Conservation (phyloP, 768 basidiomycete species). For the Exsudoporus frostii region DNA sequence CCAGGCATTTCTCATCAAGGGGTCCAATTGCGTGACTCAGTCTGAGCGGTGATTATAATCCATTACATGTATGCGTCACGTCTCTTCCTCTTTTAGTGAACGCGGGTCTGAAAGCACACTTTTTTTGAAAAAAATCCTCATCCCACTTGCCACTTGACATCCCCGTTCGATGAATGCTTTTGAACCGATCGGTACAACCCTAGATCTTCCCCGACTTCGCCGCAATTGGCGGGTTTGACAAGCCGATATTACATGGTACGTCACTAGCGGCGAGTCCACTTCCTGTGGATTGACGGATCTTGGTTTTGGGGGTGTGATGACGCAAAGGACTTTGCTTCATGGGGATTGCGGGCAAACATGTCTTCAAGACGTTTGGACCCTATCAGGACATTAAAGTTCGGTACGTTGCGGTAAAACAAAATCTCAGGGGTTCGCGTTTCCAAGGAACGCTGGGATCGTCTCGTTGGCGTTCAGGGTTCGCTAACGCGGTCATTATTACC, state of each 20-base stretch:
- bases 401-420: constrained; percentile 36
- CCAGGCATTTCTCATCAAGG: constrained; percentile 2
- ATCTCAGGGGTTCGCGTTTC: neutral
- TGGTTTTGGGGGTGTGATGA: neutral
- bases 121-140: neutral
- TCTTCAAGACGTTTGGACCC: constrained; percentile 79
- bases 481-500: neutral
- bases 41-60: constrained; percentile 89
- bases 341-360: constrained; percentile 92
- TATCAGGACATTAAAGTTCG: constrained; percentile 95
- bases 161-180: neutral
- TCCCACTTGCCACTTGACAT: neutral
- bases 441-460: neutral
- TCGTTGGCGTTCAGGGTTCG: neutral
- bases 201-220: constrained; percentile 93
- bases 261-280: neutral
- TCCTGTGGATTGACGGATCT: neutral
- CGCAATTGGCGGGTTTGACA: constrained; percentile 90
- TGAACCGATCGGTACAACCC: constrained; percentile 2
- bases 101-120: neutral
- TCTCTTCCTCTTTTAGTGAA: neutral
- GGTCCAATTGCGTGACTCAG: constrained; percentile 34
- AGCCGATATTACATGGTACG: constrained; percentile 76
- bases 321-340: constrained; percentile 75
- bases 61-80: constrained; percentile 63